Evolutionary conservation across 2,329 filamentous ascomycete species (phyloP).

Genomic region (Cytospora piceicola): DNA sequence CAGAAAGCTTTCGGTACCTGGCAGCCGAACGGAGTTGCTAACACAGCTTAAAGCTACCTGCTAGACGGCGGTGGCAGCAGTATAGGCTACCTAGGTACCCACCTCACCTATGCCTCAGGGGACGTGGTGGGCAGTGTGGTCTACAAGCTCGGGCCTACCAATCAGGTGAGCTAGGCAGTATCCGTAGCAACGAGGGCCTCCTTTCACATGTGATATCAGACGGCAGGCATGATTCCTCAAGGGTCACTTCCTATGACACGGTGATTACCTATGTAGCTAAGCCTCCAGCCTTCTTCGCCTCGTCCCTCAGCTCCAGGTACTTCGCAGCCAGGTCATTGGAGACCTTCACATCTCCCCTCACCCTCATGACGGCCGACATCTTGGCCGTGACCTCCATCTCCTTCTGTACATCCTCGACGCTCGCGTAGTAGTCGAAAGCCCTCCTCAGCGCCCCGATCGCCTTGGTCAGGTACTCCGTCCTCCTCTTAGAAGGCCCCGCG

Average conservation of each 20-base stretch:
- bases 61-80: background rate
- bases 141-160: background rate
- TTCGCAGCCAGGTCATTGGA: conserved; percentile 70
- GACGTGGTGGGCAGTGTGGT: background rate
- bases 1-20: background rate
- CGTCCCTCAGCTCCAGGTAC: conserved; percentile 62
- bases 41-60: background rate
- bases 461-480: conserved; percentile 60
- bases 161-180: background rate
- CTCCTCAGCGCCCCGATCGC: conserved; percentile 65
- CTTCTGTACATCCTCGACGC: conserved; percentile 68
- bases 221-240: background rate
- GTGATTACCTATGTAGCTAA: background rate
- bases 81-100: background rate
- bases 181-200: background rate
- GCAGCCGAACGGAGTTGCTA: background rate
- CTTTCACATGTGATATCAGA: background rate
- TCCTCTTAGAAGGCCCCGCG: conserved; percentile 46
- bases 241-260: background rate
- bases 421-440: conserved; percentile 66
- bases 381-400: conserved; percentile 82
- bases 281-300: conserved; percentile 33
- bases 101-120: background rate
- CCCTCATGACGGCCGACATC: conserved; percentile 76
- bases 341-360: conserved; percentile 65